phyloP scores from a whole-genome alignment of 768 basidiomycete species.

The Pleurotus tuoliensis region DNA sequence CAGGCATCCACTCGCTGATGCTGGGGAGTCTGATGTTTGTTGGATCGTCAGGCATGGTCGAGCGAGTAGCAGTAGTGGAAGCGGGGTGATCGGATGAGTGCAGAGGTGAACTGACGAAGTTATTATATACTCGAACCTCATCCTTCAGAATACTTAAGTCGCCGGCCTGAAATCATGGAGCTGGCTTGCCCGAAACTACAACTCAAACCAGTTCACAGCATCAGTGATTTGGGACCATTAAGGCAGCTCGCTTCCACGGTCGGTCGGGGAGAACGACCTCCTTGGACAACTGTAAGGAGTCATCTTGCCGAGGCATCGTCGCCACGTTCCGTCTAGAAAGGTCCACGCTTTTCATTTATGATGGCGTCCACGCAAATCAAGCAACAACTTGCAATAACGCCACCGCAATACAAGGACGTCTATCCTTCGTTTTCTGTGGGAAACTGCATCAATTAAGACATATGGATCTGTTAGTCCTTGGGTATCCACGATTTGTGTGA shows the following conservation, averaged over 20 bases:
- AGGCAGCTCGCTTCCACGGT: too few relatives aligned
- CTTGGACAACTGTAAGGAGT: too few relatives aligned
- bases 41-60: neutral
- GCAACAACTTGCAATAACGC: neutral
- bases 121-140: neutral
- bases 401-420: neutral
- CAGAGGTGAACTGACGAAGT: neutral
- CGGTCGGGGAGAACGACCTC: too few relatives aligned
- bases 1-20: conserved; percentile 4
- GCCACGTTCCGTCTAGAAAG: neutral
- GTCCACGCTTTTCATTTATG: neutral
- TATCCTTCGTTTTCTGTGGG: neutral
- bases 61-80: neutral
- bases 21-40: conserved; percentile 1
- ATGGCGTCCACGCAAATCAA: conserved; percentile 3
- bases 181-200: too few relatives aligned
- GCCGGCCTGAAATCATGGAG: neutral
- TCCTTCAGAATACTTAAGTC: neutral
- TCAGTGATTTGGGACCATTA: too few relatives aligned
- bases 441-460: neutral
- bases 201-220: too few relatives aligned
- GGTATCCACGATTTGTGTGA: neutral
- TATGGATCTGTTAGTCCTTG: neutral
- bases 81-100: conserved; percentile 7
- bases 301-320: neutral